Base-by-base conservation (phyloP, 1,284 basidiomycete species). In the Boletus sp. region DNA sequence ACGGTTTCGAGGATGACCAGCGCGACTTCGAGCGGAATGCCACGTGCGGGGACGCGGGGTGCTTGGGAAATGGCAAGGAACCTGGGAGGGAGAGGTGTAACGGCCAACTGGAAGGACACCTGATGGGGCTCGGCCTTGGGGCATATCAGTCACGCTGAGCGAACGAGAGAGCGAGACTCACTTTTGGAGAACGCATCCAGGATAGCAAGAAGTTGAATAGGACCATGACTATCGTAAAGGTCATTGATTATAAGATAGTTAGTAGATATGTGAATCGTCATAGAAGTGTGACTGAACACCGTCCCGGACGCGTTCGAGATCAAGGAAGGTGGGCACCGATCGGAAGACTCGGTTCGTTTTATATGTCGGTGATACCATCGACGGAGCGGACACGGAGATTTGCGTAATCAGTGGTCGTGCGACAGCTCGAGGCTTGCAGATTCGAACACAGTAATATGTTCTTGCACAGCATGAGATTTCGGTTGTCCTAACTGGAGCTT, bases 1-100 rank as follows among this genome's bases (percentile, higher is more conserved):
- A 83, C 82, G 23, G 78, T 72, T 70, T 89, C 86, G 63, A 90
- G 80, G 71, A 91, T 84, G 64, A 79, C 71, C 60, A 88, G 74
- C 48, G 86, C 80, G 56, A 91, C 69, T 74, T 90, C 89, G 60
- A 85, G 77, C 8, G 89, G 89, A 40, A 90, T 68, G 14, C 70
- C 65, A 50, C 58, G 58, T 40, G 53, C 31, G 19, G 73, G 71
- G 46, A 69, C 68, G 56, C 61, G 65, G 46, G 69, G 75, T n/a
- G 46, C 55, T 57, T 43, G 69, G 28, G 47, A 48, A 28, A 38
- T 53, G 37, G 54, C 3, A 53, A 35, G 50, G 40, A 54, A 46
- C 47, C 55, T 60, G 28, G 50, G 59, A 25, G 62, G 25, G 48
- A 56, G 61, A 27, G 55, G 65, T 47, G 59, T 57, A 37, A 68